phyloP scores from a whole-genome alignment of 2,329 filamentous ascomycete species.

The Cladosporium sp. region DNA sequence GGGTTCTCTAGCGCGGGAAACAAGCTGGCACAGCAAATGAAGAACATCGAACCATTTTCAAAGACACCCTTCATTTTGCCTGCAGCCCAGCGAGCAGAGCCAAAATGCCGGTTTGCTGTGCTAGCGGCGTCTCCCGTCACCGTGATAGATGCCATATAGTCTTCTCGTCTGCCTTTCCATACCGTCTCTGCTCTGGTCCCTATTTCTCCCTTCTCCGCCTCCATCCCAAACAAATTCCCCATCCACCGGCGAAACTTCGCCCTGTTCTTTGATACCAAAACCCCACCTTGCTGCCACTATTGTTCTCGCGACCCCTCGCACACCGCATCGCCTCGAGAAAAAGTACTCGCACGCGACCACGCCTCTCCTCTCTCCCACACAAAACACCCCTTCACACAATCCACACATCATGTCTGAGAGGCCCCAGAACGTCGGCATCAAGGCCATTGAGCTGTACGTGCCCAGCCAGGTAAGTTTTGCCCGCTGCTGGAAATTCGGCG shows the following conservation, averaged over 20 bases:
- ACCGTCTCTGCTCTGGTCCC: not conserved
- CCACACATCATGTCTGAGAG: conserved; percentile 37
- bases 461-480: conserved; percentile 44
- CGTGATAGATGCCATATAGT: not conserved
- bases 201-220: not conserved
- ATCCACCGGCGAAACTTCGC: conserved; percentile 12
- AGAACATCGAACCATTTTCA: conserved; percentile 8
- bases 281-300: conserved; percentile 7
- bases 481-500: not conserved
- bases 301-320: conserved; percentile 11
- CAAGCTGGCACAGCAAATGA: not conserved
- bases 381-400: not conserved
- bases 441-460: conserved; percentile 53
- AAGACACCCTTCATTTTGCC: not conserved
- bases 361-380: not conserved
- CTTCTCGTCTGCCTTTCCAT: not conserved
- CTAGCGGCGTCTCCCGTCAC: not conserved
- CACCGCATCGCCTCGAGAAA: conserved; percentile 8
- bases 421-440: conserved; percentile 51
- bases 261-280: conserved; percentile 3
- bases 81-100: not conserved
- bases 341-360: conserved; percentile 5
- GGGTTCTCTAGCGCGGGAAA: conserved; percentile 5
- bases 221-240: not conserved
- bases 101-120: not conserved